These are phyloP conservation scores for Cyberlindnera nakhonratchasimensis DNA, from an alignment of 805 yeast species.

Conservation along the genomic window DNA sequence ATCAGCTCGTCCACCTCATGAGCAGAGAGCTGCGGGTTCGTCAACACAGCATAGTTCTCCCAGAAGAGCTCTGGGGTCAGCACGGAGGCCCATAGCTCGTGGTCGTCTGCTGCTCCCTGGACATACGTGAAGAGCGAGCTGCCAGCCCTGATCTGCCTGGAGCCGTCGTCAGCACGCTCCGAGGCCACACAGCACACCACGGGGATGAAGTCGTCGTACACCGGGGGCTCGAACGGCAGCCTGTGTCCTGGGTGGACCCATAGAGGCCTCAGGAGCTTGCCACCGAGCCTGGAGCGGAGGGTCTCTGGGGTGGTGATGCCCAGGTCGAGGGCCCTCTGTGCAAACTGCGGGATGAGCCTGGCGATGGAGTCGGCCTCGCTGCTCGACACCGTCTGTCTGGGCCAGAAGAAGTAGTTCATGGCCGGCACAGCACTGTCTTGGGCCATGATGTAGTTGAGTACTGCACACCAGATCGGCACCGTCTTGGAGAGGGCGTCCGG, in stretches of 20 bases:
- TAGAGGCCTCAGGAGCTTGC: constrained; percentile 56
- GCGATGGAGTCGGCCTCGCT: constrained; percentile 55
- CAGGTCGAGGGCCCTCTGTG: constrained; percentile 38
- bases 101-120: constrained; percentile 95
- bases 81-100: constrained; percentile 74
- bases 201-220: constrained; percentile 35
- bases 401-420: constrained; percentile 42
- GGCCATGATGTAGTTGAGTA: constrained; percentile 53
- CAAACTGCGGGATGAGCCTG: constrained; percentile 46
- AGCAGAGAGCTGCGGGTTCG: constrained; percentile 30
- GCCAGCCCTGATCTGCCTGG: constrained; percentile 38
- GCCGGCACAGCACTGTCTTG: constrained; percentile 11
- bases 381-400: constrained; percentile 49
- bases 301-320: constrained; percentile 36
- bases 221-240: constrained; percentile 34
- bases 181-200: constrained; percentile 61
- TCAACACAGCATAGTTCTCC: constrained; percentile 36
- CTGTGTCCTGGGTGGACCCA: constrained; percentile 63
- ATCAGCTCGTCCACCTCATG: constrained; percentile 26
- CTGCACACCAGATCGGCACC: constrained; percentile 89
- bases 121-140: constrained; percentile 50
- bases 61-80: constrained; percentile 58
- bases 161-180: constrained; percentile 56
- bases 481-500: constrained; percentile 90
- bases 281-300: constrained; percentile 32